phyloP scores from a whole-genome alignment of 2,329 filamentous ascomycete species.

The Calonectria fujianensis region DNA sequence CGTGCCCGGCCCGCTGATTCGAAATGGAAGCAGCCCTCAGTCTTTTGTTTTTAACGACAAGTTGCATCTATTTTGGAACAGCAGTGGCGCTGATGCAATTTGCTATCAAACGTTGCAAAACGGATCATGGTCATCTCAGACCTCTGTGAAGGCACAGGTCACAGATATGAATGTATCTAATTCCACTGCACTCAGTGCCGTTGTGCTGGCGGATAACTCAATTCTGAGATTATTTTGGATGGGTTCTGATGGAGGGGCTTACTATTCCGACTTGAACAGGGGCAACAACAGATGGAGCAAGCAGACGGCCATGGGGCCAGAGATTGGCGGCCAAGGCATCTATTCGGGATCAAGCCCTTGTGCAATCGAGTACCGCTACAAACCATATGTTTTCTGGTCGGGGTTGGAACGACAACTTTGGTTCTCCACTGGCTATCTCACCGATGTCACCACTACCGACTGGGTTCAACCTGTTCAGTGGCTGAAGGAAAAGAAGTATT shows the following conservation, averaged over 20 bases:
- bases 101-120: neutral
- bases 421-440: neutral
- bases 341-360: neutral
- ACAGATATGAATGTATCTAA: neutral
- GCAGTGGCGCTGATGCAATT: neutral
- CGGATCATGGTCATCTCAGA: neutral
- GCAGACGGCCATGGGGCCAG: neutral
- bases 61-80: constrained; percentile 2
- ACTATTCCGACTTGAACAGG: constrained; percentile 1
- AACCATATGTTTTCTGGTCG: constrained; percentile 4
- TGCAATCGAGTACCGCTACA: neutral
- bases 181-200: neutral
- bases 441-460: neutral
- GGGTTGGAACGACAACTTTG: neutral
- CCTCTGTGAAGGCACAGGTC: neutral
- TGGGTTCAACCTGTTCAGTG: constrained; percentile 7
- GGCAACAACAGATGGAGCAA: neutral
- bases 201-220: neutral
- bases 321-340: neutral
- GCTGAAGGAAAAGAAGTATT: neutral
- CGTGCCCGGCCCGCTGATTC: neutral
- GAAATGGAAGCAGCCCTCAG: neutral
- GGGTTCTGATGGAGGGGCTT: neutral
- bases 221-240: neutral
- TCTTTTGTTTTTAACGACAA: neutral